A percentile compares a stretch with the other conserved stretches of the same genome.
Conservation (phyloP, 441 rosid genomes). For the Pelargonium exstipulatum region DNA sequence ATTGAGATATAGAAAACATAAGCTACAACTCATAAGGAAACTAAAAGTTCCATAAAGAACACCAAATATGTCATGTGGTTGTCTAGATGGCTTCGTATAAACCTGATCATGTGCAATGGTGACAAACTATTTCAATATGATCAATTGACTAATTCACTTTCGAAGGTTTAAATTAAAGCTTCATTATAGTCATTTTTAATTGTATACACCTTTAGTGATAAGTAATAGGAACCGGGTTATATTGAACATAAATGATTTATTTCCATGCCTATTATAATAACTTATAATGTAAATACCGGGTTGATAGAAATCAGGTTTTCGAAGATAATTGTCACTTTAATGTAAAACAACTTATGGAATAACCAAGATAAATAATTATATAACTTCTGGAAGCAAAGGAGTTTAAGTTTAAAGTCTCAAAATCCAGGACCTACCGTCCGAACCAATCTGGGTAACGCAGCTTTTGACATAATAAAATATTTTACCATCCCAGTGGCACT, state of each 20-base stretch:
- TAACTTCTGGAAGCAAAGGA: neutral
- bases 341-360: neutral
- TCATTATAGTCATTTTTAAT: neutral
- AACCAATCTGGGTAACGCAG: neutral
- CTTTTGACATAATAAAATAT: neutral
- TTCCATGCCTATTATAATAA: neutral
- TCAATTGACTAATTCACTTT: neutral
- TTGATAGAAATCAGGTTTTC: neutral
- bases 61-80: too few species aligned
- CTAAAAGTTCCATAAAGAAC: too few species aligned
- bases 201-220: neutral
- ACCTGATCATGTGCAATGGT: too few species aligned
- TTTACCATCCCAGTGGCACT: neutral
- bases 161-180: neutral
- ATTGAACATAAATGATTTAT: neutral
- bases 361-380: neutral
- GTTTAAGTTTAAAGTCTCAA: neutral
- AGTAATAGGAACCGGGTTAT: neutral
- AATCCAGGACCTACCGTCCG: neutral
- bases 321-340: neutral
- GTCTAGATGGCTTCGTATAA: too few species aligned
- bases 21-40: neutral
- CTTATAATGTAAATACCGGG: neutral
- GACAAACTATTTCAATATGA: too few species aligned
- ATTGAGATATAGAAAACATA: slow-evolving; percentile 1